Base-by-base conservation (phyloP, 345 rosid species). In the Limnanthes douglasii region DNA sequence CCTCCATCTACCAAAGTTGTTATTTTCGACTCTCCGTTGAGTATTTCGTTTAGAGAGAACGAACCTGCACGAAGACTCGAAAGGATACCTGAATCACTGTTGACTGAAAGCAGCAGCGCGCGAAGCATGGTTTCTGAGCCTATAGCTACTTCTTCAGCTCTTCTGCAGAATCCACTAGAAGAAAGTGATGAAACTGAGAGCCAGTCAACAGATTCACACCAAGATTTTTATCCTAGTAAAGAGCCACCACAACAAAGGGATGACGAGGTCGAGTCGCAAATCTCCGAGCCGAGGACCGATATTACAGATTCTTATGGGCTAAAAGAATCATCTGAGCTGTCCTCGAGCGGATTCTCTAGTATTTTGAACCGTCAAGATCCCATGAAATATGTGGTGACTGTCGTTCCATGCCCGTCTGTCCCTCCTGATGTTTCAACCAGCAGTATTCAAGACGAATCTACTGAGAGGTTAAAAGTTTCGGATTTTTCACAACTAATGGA, bases 401-500 rank as follows among this genome's bases (percentile, higher is more conserved):
- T n/a, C n/a, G n/a, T n/a, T n/a, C n/a, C n/a, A n/a, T n/a, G n/a
- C n/a, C n/a, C n/a, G n/a, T 2, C 25, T 8, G 3, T 15, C 46
- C 43, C 21, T 39, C 41, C 15, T 38, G 25, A 31, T 37, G 37
- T 21, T 32, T 46, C 31, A 39, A 26, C 45, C 25, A 20, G 31
- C 26, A 37, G 18, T 31, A n/a, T 31, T 39, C 39, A 7, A 16
- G n/a, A n/a, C n/a, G n/a, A n/a, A n/a, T n/a, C n/a, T n/a, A n/a
- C n/a, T n/a, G n/a, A n/a, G n/a, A n/a, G n/a, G n/a, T 12, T 54
- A 15, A 54, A 54, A 43, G 59, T 62, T 15, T 41, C 52, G 23
- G 68, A 62, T 2, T 49, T 38, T 11, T 43, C 62, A 26, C 56
- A 62, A 33, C 43, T 62, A 37, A 38, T 34, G 53, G 50, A 62